These are phyloP conservation scores for Globisporangium takayamanum DNA, from an alignment of 352 stramenopile species.

Conservation along the genomic window DNA sequence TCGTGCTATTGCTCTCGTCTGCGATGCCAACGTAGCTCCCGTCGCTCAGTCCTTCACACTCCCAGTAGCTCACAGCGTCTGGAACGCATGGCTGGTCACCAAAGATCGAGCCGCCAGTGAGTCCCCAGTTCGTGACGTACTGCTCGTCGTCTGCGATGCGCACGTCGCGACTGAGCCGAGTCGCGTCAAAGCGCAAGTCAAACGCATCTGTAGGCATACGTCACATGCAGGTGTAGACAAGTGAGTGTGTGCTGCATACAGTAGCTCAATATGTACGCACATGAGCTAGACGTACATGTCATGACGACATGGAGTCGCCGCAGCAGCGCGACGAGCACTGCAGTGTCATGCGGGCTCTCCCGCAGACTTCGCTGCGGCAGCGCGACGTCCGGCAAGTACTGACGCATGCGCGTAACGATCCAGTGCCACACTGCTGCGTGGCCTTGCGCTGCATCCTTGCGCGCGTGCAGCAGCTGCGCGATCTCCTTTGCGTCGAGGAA, in stretches of 20 bases:
- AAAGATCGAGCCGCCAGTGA: conserved; percentile 38
- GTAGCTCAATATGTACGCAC: neutral
- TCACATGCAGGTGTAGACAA: neutral
- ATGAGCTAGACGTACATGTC: conserved; percentile 30
- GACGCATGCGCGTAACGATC: conserved; percentile 25
- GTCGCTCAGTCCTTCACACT: conserved; percentile 53
- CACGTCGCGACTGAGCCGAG: conserved; percentile 34
- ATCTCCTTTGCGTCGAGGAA: conserved; percentile 38
- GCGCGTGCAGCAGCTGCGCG: conserved; percentile 24
- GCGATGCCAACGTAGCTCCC: conserved; percentile 52
- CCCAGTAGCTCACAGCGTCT: conserved; percentile 57
- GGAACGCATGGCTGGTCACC: conserved; percentile 35
- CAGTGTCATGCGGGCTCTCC: conserved; percentile 21
- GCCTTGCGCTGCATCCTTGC: conserved; percentile 21
- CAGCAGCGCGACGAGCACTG: conserved; percentile 35
- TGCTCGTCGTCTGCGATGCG: conserved; percentile 31
- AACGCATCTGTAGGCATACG: conserved; percentile 27
- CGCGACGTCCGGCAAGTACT: conserved; percentile 17
- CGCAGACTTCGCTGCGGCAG: conserved; percentile 20
- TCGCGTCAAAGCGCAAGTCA: conserved; percentile 38
- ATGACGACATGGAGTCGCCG: conserved; percentile 39
- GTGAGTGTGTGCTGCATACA: neutral
- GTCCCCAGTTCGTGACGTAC: conserved; percentile 37
- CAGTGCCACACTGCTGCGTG: conserved; percentile 35
- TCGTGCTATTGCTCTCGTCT: conserved; percentile 9